Base-by-base conservation (phyloP, 495 filamentous ascomycete species). In the Cercophora samala region DNA sequence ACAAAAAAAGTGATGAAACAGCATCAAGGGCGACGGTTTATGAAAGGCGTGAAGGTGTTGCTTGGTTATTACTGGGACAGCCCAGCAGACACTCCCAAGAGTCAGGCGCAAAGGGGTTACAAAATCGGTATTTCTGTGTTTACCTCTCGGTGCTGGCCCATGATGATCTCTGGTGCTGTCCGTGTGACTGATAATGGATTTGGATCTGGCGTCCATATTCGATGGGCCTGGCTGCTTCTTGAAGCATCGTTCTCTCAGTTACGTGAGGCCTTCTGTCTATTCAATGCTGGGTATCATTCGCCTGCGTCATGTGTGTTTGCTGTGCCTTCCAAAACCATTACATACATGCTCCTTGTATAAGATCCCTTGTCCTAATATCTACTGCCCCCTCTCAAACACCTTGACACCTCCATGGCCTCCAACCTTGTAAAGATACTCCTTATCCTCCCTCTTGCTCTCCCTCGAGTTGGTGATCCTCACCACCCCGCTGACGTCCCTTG, bases 401-500 rank as follows among this genome's bases (percentile, higher is more conserved):
- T 81, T 86, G 52, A 93, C 89, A 23, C 87, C 85, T n/a, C 91
- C 91, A 78, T 96, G 90, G 18, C 85, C 84, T 53, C 86, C 85
- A 32, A 97, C 86, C 69, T 88, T 88, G 77, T 96, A 97, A 75
- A 97, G 74, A 67, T 90, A 86, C 76, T 97, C 93, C 69, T 80
- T 86, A 62, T 90, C 58, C 19, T 32, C 88, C 66, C 87, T 53
- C 68, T 69, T 66, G 69, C 70, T 21, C 22, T 74, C 70, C 21
- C 74, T 75, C 5, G 88, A 87, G 23, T 79, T 82, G 9, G 89
- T 92, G 62, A 96, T 84, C 70, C 94, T 85, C 64, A 97, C 68
- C 46, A 97, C 91, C 9, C 95, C 94, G 80, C 91, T 96, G 24
- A 97, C 91, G 82, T 98, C 94, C 76, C 84, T 89, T 62, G 94